Conservation (phyloP, 352 stramenopile genomes). For the Hyaloperonospora brassicae region DNA sequence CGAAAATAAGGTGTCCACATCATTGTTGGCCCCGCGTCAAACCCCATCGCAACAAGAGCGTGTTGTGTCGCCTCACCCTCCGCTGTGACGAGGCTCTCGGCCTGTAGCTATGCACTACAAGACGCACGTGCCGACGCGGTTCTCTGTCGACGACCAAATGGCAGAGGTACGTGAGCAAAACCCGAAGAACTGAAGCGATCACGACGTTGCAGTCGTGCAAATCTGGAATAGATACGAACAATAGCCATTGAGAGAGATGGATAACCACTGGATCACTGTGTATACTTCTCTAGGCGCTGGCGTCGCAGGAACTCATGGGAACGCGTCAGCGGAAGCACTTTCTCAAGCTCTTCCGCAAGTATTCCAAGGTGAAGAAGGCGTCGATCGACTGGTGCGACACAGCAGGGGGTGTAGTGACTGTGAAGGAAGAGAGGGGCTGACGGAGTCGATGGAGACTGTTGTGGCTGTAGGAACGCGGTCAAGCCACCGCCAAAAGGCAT, state of each 20-base stretch:
- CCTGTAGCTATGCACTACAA: constrained; percentile 67
- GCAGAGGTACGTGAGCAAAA: constrained; percentile 39
- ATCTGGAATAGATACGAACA: no score
- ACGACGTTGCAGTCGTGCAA: neutral
- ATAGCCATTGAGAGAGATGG: neutral
- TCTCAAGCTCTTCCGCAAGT: constrained; percentile 86
- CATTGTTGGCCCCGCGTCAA: no score
- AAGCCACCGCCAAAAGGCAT: constrained; percentile 68
- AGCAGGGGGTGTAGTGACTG: constrained; percentile 12
- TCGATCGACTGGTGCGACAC: constrained; percentile 65
- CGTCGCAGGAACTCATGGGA: constrained; percentile 73
- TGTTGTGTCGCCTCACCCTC: no score
- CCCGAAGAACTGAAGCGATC: neutral
- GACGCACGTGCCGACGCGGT: constrained; percentile 75
- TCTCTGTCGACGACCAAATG: constrained; percentile 86
- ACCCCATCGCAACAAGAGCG: no score
- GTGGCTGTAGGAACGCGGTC: constrained; percentile 52
- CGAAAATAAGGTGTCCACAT: no score
- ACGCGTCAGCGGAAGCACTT: constrained; percentile 80
- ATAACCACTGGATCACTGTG: neutral
- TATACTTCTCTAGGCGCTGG: constrained; percentile 42
- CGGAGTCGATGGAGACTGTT: neutral
- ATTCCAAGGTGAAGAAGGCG: constrained; percentile 74
- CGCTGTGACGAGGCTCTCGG: no score
- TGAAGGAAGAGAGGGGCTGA: neutral